These are phyloP conservation scores for Mrakia gelida DNA, from an alignment of 768 basidiomycete species.

Conservation along the genomic window DNA sequence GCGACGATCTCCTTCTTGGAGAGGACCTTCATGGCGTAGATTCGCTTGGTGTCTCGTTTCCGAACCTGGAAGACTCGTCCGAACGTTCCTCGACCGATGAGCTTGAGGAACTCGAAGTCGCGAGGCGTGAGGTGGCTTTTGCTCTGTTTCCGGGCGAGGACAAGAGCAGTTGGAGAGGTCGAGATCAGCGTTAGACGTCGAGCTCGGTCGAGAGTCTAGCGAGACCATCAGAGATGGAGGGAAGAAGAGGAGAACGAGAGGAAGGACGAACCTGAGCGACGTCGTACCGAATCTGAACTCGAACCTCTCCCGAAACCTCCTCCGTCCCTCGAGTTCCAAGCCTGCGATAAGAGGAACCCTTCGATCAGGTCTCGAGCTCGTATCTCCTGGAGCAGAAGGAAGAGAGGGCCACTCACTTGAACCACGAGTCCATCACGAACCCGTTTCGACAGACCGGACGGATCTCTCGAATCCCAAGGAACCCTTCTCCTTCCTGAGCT, in stretches of 20 bases:
- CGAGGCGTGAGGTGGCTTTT: conserved; percentile 83
- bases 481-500: conserved; percentile 61
- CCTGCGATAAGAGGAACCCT: background rate
- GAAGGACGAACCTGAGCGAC: conserved; percentile 21
- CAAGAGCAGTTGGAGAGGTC: too few relatives aligned
- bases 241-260: background rate
- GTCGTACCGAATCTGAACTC: conserved; percentile 31
- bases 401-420: conserved; percentile 62
- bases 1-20: conserved; percentile 98
- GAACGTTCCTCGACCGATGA: conserved; percentile 97
- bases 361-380: background rate
- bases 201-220: background rate
- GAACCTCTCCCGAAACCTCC: conserved; percentile 31
- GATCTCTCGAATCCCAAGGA: conserved; percentile 85
- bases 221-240: background rate
- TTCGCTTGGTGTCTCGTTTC: conserved; percentile 94
- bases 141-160: conserved; percentile 51
- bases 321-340: conserved; percentile 28
- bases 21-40: conserved; percentile 99
- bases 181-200: background rate
- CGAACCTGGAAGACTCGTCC: conserved; percentile 98
- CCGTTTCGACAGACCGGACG: conserved; percentile 88
- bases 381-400: too few relatives aligned
- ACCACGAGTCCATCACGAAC: conserved; percentile 94
- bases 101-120: conserved; percentile 97